phyloP scores from a whole-genome alignment of 257 asterid genomes.

The Anisodus acutangulus region DNA sequence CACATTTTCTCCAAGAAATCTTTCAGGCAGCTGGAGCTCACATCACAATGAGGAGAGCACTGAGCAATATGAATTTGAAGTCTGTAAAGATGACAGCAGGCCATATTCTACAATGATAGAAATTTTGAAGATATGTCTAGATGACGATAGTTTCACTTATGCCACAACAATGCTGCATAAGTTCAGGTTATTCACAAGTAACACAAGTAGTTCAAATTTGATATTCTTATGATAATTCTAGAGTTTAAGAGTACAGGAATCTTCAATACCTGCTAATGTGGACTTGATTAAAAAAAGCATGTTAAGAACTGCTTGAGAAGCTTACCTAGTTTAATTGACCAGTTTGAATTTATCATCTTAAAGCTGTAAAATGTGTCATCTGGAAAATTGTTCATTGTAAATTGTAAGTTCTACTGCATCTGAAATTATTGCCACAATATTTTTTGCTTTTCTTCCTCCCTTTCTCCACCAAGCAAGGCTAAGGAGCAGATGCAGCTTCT shows the following conservation, averaged over 20 bases:
- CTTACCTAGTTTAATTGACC: neutral
- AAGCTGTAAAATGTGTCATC: neutral
- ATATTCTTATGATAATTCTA: neutral
- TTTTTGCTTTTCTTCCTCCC: constrained; percentile 1
- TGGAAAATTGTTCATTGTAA: neutral
- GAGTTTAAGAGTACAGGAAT: constrained; percentile 19
- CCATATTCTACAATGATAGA: constrained; percentile 59
- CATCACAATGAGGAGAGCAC: constrained; percentile 57
- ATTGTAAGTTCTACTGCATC: neutral
- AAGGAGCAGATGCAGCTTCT: constrained; percentile 25
- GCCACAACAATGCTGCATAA: constrained; percentile 79
- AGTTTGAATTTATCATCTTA: constrained; percentile 18
- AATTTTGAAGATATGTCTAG: constrained; percentile 63
- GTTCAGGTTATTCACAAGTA: constrained; percentile 57
- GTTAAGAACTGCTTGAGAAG: constrained; percentile 2
- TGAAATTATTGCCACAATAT: neutral
- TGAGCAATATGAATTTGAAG: constrained; percentile 46
- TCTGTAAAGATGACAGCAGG: constrained; percentile 50
- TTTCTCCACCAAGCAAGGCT: constrained; percentile 23
- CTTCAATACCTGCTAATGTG: constrained; percentile 9
- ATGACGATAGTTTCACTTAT: constrained; percentile 66
- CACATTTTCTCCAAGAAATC: constrained; percentile 79
- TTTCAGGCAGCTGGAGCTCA: constrained; percentile 84
- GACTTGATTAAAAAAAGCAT: neutral
- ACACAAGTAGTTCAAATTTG: neutral